Base-by-base conservation (phyloP, 176 grass and related monocot species). In the Eragrostis nindensis region DNA sequence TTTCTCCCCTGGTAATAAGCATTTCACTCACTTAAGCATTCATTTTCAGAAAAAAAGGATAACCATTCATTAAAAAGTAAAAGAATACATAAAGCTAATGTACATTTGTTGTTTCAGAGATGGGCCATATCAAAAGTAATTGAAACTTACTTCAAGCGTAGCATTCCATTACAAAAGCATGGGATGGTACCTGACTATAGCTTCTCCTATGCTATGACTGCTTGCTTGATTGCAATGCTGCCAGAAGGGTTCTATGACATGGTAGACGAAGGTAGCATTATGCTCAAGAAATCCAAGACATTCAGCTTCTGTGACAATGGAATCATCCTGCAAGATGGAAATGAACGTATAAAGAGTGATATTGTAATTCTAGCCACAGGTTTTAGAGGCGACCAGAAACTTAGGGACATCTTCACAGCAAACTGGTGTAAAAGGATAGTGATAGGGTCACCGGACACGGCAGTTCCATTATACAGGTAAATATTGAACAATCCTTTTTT, bases 131-230 rank as follows among this genome's bases (percentile, higher is more conserved):
- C 90, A 73, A 94, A 93, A 91, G 42, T 84, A 74, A 52, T 75
- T 15, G 92, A 98, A 75, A 87, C 76, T 11, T 88, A 91, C 86
- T 81, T 86, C 73, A 91, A 82, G 87, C 59, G 66, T 17, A 86
- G 63, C 27, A 89, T 87, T 78, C 96, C 92, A 74, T 68, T 95
- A 67, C 60, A 91, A 64, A 98, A 91, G 82, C 82, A 98, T 67
- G 90, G 79, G 30, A 98, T 98, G 96, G 90, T 95, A 49, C 96
- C 96, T 40, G 92, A 98, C 29, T 94, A 98, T 46, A 93, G 86
- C 78, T 98, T 98, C 83, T 85, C 85, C 55, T 88, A 93, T 22
- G 81, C 92, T 52, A 86, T 93, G 41, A 61, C 90, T 21, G 75
- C 88, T 65, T 95, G 92, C 90, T 78, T 87, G 64, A 86, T 98